A percentile compares a stretch with the other conserved stretches of the same genome.
Conservation (phyloP, 371 early-diverging fungal genomes). For the Lichtheimia hyalospora region DNA sequence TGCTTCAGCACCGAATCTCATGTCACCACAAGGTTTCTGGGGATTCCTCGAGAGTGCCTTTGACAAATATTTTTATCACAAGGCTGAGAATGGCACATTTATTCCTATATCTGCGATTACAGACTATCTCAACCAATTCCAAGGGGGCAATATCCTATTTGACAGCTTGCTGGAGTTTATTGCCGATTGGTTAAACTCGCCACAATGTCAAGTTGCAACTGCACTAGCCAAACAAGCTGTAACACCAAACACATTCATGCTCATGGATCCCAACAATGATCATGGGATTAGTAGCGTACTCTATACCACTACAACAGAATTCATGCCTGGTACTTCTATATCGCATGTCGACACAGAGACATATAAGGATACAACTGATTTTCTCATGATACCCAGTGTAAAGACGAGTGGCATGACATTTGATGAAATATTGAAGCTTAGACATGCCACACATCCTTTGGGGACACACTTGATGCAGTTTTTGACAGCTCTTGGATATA, state of each 20-base stretch:
- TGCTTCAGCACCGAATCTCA: slow-evolving; percentile 5
- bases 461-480: too few relatives aligned
- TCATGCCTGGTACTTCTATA: not conserved
- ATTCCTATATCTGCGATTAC: not conserved
- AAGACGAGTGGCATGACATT: slow-evolving; percentile 7
- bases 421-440: too few relatives aligned
- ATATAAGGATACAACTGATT: slow-evolving; percentile 1
- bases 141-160: not conserved
- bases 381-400: not conserved
- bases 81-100: not conserved
- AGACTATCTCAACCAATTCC: slow-evolving; percentile 1
- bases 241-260: slow-evolving; percentile 2
- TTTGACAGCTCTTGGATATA: too few relatives aligned
- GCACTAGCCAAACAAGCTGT: not conserved
- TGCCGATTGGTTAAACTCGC: not conserved
- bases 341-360: slow-evolving; percentile 2
- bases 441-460: too few relatives aligned
- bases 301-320: not conserved
- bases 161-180: not conserved
- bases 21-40: slow-evolving; percentile 6
- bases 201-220: not conserved
- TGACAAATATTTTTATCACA: not conserved
- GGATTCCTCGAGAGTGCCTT: slow-evolving; percentile 3
- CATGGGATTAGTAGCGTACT: not conserved
- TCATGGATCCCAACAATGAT: not conserved